phyloP scores from a whole-genome alignment of 148 eudicot species.

The Chenopodium berlandieri region DNA sequence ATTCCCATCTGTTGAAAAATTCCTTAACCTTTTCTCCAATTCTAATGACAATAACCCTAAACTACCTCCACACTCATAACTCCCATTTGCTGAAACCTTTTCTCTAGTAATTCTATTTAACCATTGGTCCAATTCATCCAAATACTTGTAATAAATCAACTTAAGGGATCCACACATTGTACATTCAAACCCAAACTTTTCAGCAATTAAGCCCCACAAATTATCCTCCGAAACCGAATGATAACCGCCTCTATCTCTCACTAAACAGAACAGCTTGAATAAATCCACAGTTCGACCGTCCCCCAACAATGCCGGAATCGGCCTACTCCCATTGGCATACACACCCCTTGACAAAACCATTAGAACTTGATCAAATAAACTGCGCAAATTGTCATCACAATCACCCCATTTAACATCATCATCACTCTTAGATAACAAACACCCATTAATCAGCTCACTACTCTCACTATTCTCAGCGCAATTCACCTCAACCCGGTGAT shows the following conservation, averaged over 20 bases:
- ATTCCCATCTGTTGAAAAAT: slow-evolving; percentile 16
- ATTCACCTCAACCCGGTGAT: slow-evolving; percentile 34
- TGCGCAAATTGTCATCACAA: slow-evolving; percentile 44
- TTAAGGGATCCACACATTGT: slow-evolving; percentile 40
- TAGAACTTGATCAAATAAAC: slow-evolving; percentile 68
- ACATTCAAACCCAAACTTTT: slow-evolving; percentile 50
- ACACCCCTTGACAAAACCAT: slow-evolving; percentile 45
- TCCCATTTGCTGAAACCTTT: slow-evolving; percentile 34
- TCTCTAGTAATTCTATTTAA: slow-evolving; percentile 38
- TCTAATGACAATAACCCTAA: slow-evolving; percentile 52
- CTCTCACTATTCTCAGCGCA: slow-evolving; percentile 32
- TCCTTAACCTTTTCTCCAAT: slow-evolving; percentile 46
- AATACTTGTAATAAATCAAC: slow-evolving; percentile 59
- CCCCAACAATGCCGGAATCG: slow-evolving; percentile 50
- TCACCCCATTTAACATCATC: slow-evolving; percentile 41
- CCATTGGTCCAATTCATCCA: slow-evolving; percentile 73
- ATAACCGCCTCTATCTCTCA: slow-evolving; percentile 67
- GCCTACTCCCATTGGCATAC: slow-evolving; percentile 44
- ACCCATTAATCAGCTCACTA: slow-evolving; percentile 18
- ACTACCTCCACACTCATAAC: slow-evolving; percentile 44
- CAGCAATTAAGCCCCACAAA: slow-evolving; percentile 66
- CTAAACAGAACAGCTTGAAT: slow-evolving; percentile 71
- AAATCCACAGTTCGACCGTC: slow-evolving; percentile 63
- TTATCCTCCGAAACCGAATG: slow-evolving; percentile 51
- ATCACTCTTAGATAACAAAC: slow-evolving; percentile 27